These are phyloP conservation scores for Rubia tinctorum DNA, from an alignment of 305 asterid genomes.

Conservation along the genomic window DNA sequence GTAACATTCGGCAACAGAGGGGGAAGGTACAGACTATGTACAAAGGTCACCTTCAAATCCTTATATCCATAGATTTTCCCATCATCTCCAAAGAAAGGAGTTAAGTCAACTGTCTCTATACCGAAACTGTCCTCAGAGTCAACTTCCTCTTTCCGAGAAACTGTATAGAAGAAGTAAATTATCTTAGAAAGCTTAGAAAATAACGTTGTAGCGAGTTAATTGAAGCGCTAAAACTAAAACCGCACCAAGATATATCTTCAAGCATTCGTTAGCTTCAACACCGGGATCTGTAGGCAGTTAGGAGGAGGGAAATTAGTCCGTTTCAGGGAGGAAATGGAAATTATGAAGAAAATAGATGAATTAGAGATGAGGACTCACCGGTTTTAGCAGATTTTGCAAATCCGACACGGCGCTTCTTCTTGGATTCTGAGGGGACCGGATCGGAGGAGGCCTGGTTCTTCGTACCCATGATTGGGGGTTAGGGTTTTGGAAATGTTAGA, in stretches of 20 bases:
- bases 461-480: constrained; percentile 70
- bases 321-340: constrained; percentile 13
- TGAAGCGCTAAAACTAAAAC: neutral
- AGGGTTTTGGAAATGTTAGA: constrained; percentile 56
- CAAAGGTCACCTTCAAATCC: constrained; percentile 62
- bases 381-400: constrained; percentile 28
- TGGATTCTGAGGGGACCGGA: constrained; percentile 38
- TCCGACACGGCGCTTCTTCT: constrained; percentile 68
- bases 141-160: constrained; percentile 70
- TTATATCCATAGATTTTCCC: constrained; percentile 81
- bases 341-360: neutral
- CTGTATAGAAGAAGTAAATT: constrained; percentile 25
- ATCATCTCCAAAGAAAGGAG: constrained; percentile 70
- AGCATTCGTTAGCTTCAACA: constrained; percentile 69
- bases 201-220: neutral
- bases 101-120: constrained; percentile 71
- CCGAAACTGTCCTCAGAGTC: constrained; percentile 52
- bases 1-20: neutral
- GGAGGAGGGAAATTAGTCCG: neutral
- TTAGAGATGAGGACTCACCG: constrained; percentile 42
- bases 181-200: neutral
- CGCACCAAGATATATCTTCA: constrained; percentile 67
- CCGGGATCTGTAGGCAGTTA: constrained; percentile 59
- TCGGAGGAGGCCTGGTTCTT: constrained; percentile 69
- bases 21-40: neutral